Base-by-base conservation (phyloP, 257 asterid genomes). In the Buddleja alternifolia region DNA sequence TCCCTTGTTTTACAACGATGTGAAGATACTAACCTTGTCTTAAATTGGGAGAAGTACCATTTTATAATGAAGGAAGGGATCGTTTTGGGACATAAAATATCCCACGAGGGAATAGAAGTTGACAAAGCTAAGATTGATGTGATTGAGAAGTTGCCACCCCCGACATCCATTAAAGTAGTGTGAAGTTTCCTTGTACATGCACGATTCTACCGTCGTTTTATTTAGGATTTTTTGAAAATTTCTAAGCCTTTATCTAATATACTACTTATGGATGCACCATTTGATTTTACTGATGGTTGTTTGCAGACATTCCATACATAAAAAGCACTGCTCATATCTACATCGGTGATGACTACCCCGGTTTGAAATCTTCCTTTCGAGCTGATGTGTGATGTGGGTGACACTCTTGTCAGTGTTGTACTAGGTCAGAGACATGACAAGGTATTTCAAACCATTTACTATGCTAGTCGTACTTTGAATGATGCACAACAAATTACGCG, bases 1-100 rank as follows among this genome's bases (percentile, higher is more conserved):
- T 0, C 6, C 0, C 0, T 12, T 3, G 61, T 66, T 0, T 12
- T 66, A 2, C 0, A 9, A 32, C 5, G 52, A 8, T 51, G 12
- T 52, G 52, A 17, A 1, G 72, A 17, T 0, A 14, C 29, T 8
- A 37, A 66, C 4, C 3, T 50, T 0, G 72, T 51, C 5, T 6
- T 36, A 3, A 66, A 66, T 34, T 66, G 72, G 63, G 10, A 66
- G 6, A 66, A 66, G 14, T 66, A 52, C 14, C 72, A 51, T 12
- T 66, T 66, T 8, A 66, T 66, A 63, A 63, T 66, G 0, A 19
- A 51, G 9, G 52, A 66, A n/a, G 52, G 51, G 0, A 66, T 66
- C 6, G 60, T 66, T 12, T 8, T 47, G 1, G 14, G 45, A 0
- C 48, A 23, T 10, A 52, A 60, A 12, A 11, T 50, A 0, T 50